Base-by-base conservation (phyloP, 73 alveolate species). In the Paramecium octaurelia region DNA sequence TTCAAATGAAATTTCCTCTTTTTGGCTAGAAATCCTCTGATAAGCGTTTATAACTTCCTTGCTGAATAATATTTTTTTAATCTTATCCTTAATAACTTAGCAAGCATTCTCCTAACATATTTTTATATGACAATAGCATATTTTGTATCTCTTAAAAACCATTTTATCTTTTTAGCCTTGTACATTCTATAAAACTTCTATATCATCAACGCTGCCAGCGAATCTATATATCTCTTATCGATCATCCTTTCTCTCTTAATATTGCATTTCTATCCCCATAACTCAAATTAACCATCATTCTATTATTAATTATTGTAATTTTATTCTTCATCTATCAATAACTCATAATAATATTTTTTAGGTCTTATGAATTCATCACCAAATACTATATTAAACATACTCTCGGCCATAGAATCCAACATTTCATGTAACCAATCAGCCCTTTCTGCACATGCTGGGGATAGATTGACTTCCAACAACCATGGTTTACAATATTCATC, bases 371-470 rank as follows among this genome's bases (percentile, higher is more conserved):
- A 80, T 10, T 75, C 76, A 50, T 89, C 68, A 20, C 92, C 95
- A 27, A 93, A 75, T 21, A 95, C 69, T 12, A 95, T 95, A 23
- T 92, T 88, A 34, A 95, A 88, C 76, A 95, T 50, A 29, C 97
- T 96, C 54, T 88, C 93, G 2, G 96, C 87, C 98, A 95, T 95
- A 21, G 38, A 46, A 85, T 93, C 96, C 8, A 95, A 93, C 98
- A 95, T 95, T 54, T 95, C 95, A 16, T 95, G 88, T 10, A 95
- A 95, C 96, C 97, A 95, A 6, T 89, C 92, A 16, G 97, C 93
- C 69, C 98, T 73, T 93, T 95, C 98, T 8, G 95, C 40, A 80
- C 98, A 95, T 29, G 98, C 98, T 21, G 98, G 98, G 36, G 96
- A 86, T 18, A 96, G 77, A 93, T 95, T 95, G 0, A 95, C 98